Percentiles rank a stretch among this genome's conserved stretches.
phyloP scores from a whole-genome alignment of 2,329 filamentous ascomycete genomes.

The Xylaria sp. region DNA sequence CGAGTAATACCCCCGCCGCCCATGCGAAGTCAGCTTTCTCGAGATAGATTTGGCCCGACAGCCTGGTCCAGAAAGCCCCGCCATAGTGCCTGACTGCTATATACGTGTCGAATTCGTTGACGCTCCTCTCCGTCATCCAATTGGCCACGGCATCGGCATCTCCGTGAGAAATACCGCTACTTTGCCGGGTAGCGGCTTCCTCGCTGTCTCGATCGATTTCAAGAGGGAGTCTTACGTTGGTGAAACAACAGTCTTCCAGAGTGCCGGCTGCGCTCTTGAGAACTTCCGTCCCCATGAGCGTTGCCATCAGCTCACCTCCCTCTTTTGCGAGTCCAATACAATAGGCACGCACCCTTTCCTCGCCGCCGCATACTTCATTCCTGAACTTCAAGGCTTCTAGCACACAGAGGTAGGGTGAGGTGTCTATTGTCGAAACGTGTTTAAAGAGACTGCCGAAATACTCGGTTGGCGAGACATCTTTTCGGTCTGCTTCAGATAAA shows the following conservation, averaged over 20 bases:
- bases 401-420: conserved; percentile 69
- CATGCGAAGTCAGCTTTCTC: conserved; percentile 45
- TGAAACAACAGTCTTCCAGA: conserved; percentile 67
- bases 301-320: conserved; percentile 65
- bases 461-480: conserved; percentile 51
- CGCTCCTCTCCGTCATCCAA: conserved; percentile 47
- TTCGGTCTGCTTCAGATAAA: conserved; percentile 51
- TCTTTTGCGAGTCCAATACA: conserved; percentile 62
- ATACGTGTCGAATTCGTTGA: conserved; percentile 47
- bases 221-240: conserved; percentile 71
- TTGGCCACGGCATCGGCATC: conserved; percentile 42
- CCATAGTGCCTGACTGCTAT: conserved; percentile 45
- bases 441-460: conserved; percentile 72
- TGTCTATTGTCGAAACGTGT: conserved; percentile 73
- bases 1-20: conserved; percentile 44
- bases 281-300: conserved; percentile 69
- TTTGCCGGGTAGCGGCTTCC: background rate
- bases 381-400: conserved; percentile 72
- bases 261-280: conserved; percentile 64
- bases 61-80: conserved; percentile 44
- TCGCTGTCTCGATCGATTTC: conserved; percentile 27
- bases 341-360: conserved; percentile 69
- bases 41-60: conserved; percentile 45
- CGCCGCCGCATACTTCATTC: conserved; percentile 69
- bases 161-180: conserved; percentile 32